These are phyloP conservation scores for Colletotrichum costaricense DNA, from an alignment of 2,329 filamentous ascomycete genomes.

Conservation along the genomic window DNA sequence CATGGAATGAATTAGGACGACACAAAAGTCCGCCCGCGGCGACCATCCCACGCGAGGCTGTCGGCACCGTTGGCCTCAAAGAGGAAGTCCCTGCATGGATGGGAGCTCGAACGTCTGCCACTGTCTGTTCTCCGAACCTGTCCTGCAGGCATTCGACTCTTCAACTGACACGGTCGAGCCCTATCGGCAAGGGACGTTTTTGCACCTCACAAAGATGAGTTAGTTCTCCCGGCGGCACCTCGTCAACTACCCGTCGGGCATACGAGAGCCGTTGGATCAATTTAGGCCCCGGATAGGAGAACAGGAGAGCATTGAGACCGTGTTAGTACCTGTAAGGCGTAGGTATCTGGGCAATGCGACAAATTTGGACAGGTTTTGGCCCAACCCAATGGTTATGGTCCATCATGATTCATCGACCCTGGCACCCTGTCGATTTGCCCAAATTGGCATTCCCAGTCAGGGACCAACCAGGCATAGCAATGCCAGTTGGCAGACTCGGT, in stretches of 20 bases:
- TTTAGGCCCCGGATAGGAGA: background rate
- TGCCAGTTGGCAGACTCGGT: slow-evolving; percentile 12
- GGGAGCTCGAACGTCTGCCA: slow-evolving; percentile 20
- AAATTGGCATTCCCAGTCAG: slow-evolving; percentile 15
- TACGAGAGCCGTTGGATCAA: background rate
- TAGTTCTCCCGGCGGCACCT: background rate
- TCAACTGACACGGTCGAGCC: background rate
- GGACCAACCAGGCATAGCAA: slow-evolving; percentile 17
- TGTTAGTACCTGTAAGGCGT: background rate
- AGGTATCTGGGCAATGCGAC: background rate
- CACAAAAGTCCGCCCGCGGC: slow-evolving; percentile 27
- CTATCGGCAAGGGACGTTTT: background rate
- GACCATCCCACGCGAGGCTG: slow-evolving; percentile 10
- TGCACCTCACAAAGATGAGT: background rate
- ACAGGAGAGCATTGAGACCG: background rate
- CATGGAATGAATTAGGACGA: slow-evolving; percentile 26
- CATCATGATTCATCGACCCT: slow-evolving; percentile 32
- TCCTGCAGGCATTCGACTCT: slow-evolving; percentile 8
- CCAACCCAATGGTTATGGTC: slow-evolving; percentile 1
- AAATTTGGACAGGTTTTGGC: slow-evolving; percentile 6
- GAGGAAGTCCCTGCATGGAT: slow-evolving; percentile 34
- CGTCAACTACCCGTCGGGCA: background rate
- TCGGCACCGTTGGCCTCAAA: slow-evolving; percentile 3
- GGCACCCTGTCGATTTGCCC: slow-evolving; percentile 22
- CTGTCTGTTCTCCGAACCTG: slow-evolving; percentile 29